Base-by-base conservation (phyloP, 2,329 filamentous ascomycete genomes). In the Waltergamsia citrina region DNA sequence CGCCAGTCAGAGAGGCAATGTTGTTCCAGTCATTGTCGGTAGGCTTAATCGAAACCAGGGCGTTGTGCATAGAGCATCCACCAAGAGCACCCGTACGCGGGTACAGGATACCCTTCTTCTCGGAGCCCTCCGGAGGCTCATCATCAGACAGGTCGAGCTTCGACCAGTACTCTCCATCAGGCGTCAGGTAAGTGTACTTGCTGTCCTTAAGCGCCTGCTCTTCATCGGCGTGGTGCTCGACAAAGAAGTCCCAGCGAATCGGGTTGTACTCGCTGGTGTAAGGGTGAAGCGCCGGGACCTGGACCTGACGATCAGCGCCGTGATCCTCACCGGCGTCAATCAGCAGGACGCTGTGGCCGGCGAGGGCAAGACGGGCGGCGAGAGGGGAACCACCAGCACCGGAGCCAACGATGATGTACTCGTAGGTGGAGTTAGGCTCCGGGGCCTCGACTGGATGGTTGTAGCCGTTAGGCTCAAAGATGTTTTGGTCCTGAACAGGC, bases 341-440 rank as follows among this genome's bases (percentile, higher is more conserved):
- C 8, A 80, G 60, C 7, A 80, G 64, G 4, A 71, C 71, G 43
- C 65, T 71, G 56, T 70, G 65, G 26, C 74, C 75, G 15, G 71
- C 71, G 22, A 72, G 53, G 6, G 74, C 75, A 17, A 80, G 63
- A 24, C 73, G 63, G 7, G 69, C 67, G 3, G 74, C 72, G 6
- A 78, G 47, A 16, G 74, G 72, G 8, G 67, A 71, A 37, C 74
- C 74, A 22, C 74, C 74, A 3, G 74, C 63, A 3, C 74, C 74
- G n/a, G 69, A 72, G 12, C 75, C 75, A 12, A 79, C 71, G 15
- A 79, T 63, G 19, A 79, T 63, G 57, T 77, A 80, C 44, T 79
- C 74, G 44, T 55, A 56, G 37, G 38, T 40, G 5, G 38, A 40
- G 35, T 40, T 40, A 14, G 28, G 7, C 35, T 40, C 23, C 18